Percentiles rank a stretch among this genome's conserved stretches.
phyloP scores from a whole-genome alignment of 176 grass and related monocot species.

The Pontederia paniculata region DNA sequence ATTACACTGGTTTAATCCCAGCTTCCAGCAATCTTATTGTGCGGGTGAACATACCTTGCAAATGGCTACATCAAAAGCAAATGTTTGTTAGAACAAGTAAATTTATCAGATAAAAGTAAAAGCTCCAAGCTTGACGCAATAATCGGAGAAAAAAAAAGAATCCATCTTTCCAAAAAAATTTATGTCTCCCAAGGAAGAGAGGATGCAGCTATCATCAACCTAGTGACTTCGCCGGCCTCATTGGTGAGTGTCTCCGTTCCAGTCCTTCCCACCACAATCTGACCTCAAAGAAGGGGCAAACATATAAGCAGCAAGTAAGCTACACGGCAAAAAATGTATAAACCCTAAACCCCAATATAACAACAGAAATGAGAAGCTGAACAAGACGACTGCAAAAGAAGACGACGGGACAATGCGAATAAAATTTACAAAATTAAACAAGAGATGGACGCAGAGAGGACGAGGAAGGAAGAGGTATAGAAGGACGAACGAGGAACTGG shows the following conservation, averaged over 20 bases:
- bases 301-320: neutral
- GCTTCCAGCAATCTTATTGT: constrained; percentile 74
- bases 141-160: no score
- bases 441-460: neutral
- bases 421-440: no score
- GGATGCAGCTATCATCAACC: constrained; percentile 25
- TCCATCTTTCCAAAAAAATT: no score
- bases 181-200: neutral
- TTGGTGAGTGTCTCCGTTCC: constrained; percentile 66
- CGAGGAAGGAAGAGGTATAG: neutral
- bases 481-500: constrained; percentile 54
- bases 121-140: constrained; percentile 2
- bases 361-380: neutral
- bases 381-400: no score
- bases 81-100: neutral
- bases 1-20: constrained; percentile 94
- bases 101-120: no score
- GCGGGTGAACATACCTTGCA: constrained; percentile 82
- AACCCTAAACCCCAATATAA: neutral
- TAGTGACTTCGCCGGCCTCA: constrained; percentile 86
- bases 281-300: neutral
- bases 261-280: constrained; percentile 76
- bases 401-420: neutral
- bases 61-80: constrained; percentile 38
- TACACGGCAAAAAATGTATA: neutral